A percentile compares a stretch with the other conserved stretches of the same genome.
Evolutionary conservation across 257 asterid species (phyloP).

Genomic region (Plantago ovata): DNA sequence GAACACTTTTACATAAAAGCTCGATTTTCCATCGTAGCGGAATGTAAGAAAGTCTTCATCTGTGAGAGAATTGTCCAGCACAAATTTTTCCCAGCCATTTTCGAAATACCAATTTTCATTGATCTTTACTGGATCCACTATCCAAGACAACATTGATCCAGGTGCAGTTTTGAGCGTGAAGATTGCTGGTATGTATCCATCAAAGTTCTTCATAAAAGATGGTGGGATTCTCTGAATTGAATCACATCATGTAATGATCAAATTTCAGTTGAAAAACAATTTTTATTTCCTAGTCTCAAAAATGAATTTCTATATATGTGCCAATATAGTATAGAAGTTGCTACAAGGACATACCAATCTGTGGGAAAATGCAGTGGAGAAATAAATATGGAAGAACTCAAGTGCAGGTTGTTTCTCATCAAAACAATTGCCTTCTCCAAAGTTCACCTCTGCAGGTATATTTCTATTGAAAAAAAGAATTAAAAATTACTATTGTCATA

Average conservation of each 20-base stretch:
- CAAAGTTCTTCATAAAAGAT: conserved; percentile 26
- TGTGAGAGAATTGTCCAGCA: conserved; percentile 22
- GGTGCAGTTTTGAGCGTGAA: conserved; percentile 14
- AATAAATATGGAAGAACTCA: conserved; percentile 35
- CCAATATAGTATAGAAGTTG: no score
- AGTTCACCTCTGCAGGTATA: background rate
- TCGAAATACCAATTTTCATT: conserved; percentile 23
- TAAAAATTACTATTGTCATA: no score
- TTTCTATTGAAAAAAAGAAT: no score
- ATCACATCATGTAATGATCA: background rate
- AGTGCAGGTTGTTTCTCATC: conserved; percentile 16
- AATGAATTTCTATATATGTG: background rate
- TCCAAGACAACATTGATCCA: conserved; percentile 3
- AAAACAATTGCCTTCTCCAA: conserved; percentile 6
- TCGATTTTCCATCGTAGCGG: conserved; percentile 20
- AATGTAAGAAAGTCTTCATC: conserved; percentile 30
- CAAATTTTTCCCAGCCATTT: conserved; percentile 40
- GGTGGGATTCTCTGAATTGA: conserved; percentile 33
- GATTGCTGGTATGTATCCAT: conserved; percentile 20
- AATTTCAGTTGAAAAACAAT: background rate
- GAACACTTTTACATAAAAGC: conserved; percentile 23
- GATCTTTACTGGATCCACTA: conserved; percentile 21
- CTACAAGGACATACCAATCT: conserved; percentile 26
- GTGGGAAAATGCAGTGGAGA: conserved; percentile 12
- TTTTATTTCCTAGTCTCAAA: background rate